These are phyloP conservation scores for Colletotrichum chlorophyti DNA, from an alignment of 2,329 filamentous ascomycete genomes.

Conservation along the genomic window DNA sequence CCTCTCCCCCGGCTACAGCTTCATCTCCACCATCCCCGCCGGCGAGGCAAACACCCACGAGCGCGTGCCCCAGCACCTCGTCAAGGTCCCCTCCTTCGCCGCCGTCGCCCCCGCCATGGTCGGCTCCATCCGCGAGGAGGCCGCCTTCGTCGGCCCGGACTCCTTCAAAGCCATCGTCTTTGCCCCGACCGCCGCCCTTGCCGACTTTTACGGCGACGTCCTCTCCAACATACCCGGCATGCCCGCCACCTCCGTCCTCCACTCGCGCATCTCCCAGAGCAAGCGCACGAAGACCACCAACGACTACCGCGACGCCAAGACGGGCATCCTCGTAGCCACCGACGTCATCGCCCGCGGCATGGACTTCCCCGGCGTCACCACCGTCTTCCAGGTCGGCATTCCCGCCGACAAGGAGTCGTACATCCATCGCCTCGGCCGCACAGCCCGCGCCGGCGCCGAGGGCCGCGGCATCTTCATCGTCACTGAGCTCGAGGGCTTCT, in stretches of 20 bases:
- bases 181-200: conserved; percentile 66
- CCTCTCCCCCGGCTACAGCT: conserved; percentile 76
- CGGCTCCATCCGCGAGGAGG: conserved; percentile 59
- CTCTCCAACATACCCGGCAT: conserved; percentile 47
- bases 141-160: conserved; percentile 38
- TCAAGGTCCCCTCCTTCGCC: conserved; percentile 73
- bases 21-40: conserved; percentile 79
- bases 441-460: conserved; percentile 68
- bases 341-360: conserved; percentile 76
- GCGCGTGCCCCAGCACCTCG: conserved; percentile 74
- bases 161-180: conserved; percentile 88
- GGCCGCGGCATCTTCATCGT: conserved; percentile 69
- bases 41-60: conserved; percentile 81
- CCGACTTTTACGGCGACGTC: conserved; percentile 57
- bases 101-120: conserved; percentile 68
- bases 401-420: conserved; percentile 68
- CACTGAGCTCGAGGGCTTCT: conserved; percentile 56
- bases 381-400: conserved; percentile 69
- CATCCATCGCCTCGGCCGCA: conserved; percentile 72
- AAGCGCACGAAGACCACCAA: conserved; percentile 66
- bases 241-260: conserved; percentile 52
- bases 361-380: conserved; percentile 74
- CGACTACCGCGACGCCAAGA: conserved; percentile 59
- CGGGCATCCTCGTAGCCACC: conserved; percentile 68
- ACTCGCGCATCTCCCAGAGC: conserved; percentile 58